phyloP scores from a whole-genome alignment of 208 protist genomes.

The Leishmania martiniquensis region DNA sequence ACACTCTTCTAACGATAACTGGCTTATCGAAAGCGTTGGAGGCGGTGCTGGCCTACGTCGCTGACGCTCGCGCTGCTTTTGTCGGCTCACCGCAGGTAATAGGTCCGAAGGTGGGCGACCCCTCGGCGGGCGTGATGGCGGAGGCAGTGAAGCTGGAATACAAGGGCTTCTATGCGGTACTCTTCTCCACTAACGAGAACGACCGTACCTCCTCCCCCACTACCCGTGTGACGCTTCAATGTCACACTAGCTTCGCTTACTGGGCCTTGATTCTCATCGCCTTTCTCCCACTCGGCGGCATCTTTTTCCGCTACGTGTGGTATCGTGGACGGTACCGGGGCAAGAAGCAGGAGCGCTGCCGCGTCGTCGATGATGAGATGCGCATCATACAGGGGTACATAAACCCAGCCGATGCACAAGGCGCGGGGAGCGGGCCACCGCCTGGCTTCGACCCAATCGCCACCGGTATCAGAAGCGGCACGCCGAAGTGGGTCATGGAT shows the following conservation, averaged over 20 bases:
- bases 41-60: slow-evolving; percentile 52
- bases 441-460: slow-evolving; percentile 21
- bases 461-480: slow-evolving; percentile 1
- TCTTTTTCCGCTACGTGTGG: slow-evolving; percentile 63
- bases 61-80: slow-evolving; percentile 34
- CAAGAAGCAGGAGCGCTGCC: slow-evolving; percentile 52
- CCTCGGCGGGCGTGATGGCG: slow-evolving; percentile 12
- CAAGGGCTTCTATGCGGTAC: slow-evolving; percentile 26
- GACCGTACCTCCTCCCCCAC: slow-evolving; percentile 26
- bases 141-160: slow-evolving; percentile 33
- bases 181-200: slow-evolving; percentile 59
- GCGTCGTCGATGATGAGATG: slow-evolving; percentile 67
- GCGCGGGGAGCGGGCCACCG: slow-evolving; percentile 4
- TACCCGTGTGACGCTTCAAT: slow-evolving; percentile 28
- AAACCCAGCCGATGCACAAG: slow-evolving; percentile 11
- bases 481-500: slow-evolving; percentile 46
- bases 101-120: slow-evolving; percentile 7
- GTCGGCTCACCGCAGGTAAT: slow-evolving; percentile 9
- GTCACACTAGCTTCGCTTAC: slow-evolving; percentile 38
- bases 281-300: slow-evolving; percentile 40
- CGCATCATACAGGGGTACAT: slow-evolving; percentile 57
- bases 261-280: slow-evolving; percentile 72
- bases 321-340: slow-evolving; percentile 48
- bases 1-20: slow-evolving; percentile 42
- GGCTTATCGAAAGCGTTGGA: slow-evolving; percentile 38